Percentiles rank a stretch among this genome's conserved stretches.
These are phyloP conservation scores for Astragalus glycyphyllos DNA, from an alignment of 306 rosid genomes.

Conservation along the genomic window DNA sequence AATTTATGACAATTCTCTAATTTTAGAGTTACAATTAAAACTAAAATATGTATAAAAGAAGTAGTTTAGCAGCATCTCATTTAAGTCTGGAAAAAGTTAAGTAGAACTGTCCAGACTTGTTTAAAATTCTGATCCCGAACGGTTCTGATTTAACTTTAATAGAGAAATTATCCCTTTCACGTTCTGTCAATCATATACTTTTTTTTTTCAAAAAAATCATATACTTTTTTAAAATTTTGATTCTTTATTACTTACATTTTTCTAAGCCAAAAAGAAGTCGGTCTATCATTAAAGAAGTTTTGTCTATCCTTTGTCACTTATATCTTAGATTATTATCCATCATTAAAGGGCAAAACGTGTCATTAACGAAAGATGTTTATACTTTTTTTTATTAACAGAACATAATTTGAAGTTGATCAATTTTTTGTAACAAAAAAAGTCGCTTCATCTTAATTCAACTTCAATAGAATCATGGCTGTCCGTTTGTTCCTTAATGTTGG, in stretches of 20 bases:
- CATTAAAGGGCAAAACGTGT: neutral
- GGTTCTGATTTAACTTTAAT: neutral
- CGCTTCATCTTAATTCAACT: too few relatives aligned
- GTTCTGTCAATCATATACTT: neutral
- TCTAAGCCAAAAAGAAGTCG: neutral
- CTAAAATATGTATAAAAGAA: too few relatives aligned
- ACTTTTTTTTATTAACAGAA: neutral
- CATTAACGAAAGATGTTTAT: neutral
- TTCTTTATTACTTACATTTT: neutral
- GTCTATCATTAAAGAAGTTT: neutral
- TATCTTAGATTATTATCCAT: too few relatives aligned
- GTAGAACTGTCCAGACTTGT: too few relatives aligned
- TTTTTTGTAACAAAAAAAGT: too few relatives aligned
- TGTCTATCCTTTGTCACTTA: too few relatives aligned
- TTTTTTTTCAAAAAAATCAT: too few relatives aligned
- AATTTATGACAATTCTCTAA: too few relatives aligned
- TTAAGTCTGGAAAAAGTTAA: too few relatives aligned
- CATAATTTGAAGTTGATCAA: neutral
- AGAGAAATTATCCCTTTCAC: neutral
- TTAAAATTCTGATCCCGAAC: neutral
- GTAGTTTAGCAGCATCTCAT: too few relatives aligned
- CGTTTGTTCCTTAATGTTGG: too few relatives aligned
- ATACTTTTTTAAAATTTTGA: neutral
- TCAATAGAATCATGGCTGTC: neutral
- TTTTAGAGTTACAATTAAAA: too few relatives aligned